Evolutionary conservation across 192 early-diverging fungal species (phyloP), one percentile per base, ranked within the genome.

Genomic region (Funneliformis mosseae): DNA sequence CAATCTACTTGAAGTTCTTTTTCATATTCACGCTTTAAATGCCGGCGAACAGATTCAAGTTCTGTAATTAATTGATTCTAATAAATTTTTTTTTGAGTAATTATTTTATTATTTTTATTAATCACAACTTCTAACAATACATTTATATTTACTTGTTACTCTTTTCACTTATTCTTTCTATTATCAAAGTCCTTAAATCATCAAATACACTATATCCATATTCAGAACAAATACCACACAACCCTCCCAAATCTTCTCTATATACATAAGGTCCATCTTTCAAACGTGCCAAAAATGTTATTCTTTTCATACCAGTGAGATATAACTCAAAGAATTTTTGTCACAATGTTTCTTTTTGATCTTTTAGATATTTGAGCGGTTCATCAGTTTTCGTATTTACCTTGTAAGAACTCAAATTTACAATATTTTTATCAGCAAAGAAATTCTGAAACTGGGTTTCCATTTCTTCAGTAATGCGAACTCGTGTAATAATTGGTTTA

Each of bases 271-370:
- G 12, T 46, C 45, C 2, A 46, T 46, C 45, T 46, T 46, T 46
- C 9, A 46, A 46, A 46, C 45, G 7, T 46, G n/a, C n/a, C n/a
- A n/a, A n/a, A n/a, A n/a, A n/a, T n/a, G n/a, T 46, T 46, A 11
- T 46, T 46, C 45, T 2, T 46, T 46, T 46, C 2, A 46, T 46
- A 46, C 45, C 45, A 46, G 45, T 46, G 7, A 11, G 45, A 46
- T 46, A 46, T 11, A 46, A 10, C 45, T 46, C 45, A 46, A 46
- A 46, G 11, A 8, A 46, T 46, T 46, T 46, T 46, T 46, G 45
- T 11, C 27, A 72, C n/a, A 72, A 48, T 1, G 70, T 67, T 72
- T 72, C n/a, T 72, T 72, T 72, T 72, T 72, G 39, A 45, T 72
- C 70, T 46, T 72, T 42, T 45, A 72, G 18, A 23, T 72, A 72